Evolutionary conservation across 2,329 filamentous ascomycete species (phyloP), one percentile per base, ranked within the genome.

Genomic region (Colletotrichum graminicola): DNA sequence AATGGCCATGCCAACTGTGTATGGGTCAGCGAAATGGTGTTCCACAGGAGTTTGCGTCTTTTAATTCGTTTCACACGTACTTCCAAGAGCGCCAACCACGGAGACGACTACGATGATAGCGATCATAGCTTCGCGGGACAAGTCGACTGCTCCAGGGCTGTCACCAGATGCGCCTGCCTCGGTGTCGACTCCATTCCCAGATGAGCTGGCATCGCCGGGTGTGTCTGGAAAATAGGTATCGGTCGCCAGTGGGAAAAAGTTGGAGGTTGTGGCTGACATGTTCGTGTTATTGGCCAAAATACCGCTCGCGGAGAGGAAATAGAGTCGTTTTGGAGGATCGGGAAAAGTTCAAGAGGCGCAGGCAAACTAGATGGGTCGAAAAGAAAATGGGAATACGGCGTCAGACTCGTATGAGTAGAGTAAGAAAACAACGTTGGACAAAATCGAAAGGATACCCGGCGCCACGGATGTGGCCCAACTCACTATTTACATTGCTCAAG

Each of bases 31-130:
- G 54, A 61, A 61, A 34, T 5, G 45, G 8, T 39, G 49, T 66
- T 14, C 1, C 0, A n/a, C 55, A 65, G 61, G 66, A 62, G 43
- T 51, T 56, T n/a, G 34, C 32, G 5, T 39, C 29, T 56, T 36
- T 23, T 39, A 11, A 18, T 29, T 54, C 26, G 7, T 54, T 39
- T 41, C 34, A 36, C 54, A 79, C 89, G 78, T 84, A 95, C 93
- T 88, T 80, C 93, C 93, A 70, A 93, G 82, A 23, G 94, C 83
- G 45, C 90, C 87, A 11, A 93, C 89, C 16, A 88, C 79, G 12
- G 89, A 88, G 6, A 94, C 92, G 4, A 94, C 88, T 16, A 93
- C 85, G 67, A 94, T 90, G 75, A 96, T 94, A 59, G 92, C 93
- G 69, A 93, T 86, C 76, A 94, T 84, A 18, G 88, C 93, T 26